Percentiles rank a stretch among this genome's conserved stretches.
Conservation (phyloP, 371 early-diverging fungal genomes). For the Mucor velutinosus region DNA sequence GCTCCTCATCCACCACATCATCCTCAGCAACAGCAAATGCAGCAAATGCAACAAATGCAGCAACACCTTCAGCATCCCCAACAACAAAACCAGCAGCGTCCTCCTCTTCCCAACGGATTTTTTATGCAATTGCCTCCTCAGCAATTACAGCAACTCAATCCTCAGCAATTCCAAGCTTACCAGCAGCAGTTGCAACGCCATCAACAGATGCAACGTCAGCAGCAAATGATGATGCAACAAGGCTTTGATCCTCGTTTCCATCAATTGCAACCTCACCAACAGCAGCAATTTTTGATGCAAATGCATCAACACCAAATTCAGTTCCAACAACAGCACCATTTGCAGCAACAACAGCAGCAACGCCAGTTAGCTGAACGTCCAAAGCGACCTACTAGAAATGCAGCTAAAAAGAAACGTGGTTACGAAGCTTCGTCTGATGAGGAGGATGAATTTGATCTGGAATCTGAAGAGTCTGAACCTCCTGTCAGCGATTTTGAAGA, state of each 20-base stretch:
- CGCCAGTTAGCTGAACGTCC: conserved; percentile 28
- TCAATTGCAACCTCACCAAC: conserved; percentile 31
- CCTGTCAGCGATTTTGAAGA: conserved; percentile 38
- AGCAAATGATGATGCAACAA: conserved; percentile 19
- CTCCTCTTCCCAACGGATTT: conserved; percentile 22
- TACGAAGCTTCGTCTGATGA: conserved; percentile 52
- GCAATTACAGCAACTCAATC: conserved; percentile 17
- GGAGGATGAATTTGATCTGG: conserved; percentile 38
- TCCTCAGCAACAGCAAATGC: conserved; percentile 13
- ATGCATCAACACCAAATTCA: conserved; percentile 23
- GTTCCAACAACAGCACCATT: conserved; percentile 27
- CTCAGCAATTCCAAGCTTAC: conserved; percentile 17
- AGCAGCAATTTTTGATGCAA: conserved; percentile 21
- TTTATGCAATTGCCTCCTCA: conserved; percentile 18
- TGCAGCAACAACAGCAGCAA: conserved; percentile 34
- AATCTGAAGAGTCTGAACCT: conserved; percentile 28
- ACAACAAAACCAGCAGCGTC: conserved; percentile 29
- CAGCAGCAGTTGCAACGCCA: conserved; percentile 22
- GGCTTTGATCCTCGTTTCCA: conserved; percentile 14
- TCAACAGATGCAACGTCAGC: conserved; percentile 23
- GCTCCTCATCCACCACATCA: background rate
- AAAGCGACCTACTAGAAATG: conserved; percentile 36
- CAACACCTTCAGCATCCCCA: conserved; percentile 12
- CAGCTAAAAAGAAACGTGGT: conserved; percentile 38
- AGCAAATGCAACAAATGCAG: conserved; percentile 11